These are phyloP conservation scores for Geosmithia morbida DNA, from an alignment of 2,329 filamentous ascomycete species.

Conservation along the genomic window DNA sequence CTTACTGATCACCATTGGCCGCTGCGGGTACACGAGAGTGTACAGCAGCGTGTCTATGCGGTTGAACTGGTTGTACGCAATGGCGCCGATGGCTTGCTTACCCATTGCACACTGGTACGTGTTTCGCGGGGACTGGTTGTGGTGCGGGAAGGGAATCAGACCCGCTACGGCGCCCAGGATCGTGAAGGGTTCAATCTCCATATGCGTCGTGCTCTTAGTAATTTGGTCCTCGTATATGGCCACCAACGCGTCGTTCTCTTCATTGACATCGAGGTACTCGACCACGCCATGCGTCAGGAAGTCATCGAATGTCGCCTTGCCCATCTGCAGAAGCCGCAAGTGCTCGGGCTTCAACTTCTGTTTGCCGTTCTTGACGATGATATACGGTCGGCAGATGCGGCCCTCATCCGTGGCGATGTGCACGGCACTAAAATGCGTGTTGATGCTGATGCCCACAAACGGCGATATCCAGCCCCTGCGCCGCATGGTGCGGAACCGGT, in stretches of 20 bases:
- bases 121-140: constrained; percentile 97
- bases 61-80: constrained; percentile 95
- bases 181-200: constrained; percentile 97
- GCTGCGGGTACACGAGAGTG: constrained; percentile 92
- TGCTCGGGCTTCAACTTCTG: constrained; percentile 69
- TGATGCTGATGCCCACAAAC: constrained; percentile 94
- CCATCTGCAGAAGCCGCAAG: constrained; percentile 66
- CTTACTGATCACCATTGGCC: constrained; percentile 93
- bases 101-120: constrained; percentile 99
- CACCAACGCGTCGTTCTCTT: constrained; percentile 93
- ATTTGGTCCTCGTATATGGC: constrained; percentile 81
- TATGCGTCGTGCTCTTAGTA: constrained; percentile 70
- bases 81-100: constrained; percentile 98
- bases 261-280: constrained; percentile 95
- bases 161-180: constrained; percentile 91
- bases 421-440: constrained; percentile 79
- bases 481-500: constrained; percentile 72
- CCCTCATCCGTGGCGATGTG: constrained; percentile 97
- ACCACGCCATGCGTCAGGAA: constrained; percentile 82
- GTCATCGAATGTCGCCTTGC: constrained; percentile 82
- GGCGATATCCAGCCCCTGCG: constrained; percentile 86
- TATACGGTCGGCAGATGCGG: constrained; percentile 87
- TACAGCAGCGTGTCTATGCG: constrained; percentile 93
- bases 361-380: constrained; percentile 80
- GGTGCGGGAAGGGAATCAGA: constrained; percentile 93